Conservation (phyloP, 441 rosid genomes). For the Pelargonium myrrhifolium region DNA sequence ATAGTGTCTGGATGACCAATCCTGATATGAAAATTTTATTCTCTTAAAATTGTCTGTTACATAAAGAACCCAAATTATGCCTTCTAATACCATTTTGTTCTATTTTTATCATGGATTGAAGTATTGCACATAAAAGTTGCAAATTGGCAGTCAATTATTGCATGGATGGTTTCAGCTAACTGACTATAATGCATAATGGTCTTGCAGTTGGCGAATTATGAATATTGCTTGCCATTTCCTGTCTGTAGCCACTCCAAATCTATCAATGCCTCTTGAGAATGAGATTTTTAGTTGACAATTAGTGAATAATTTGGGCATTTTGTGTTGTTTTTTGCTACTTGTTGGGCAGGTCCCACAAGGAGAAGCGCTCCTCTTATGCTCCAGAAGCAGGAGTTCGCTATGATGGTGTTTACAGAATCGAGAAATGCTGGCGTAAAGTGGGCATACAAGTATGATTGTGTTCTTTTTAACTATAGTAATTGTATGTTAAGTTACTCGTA, state of each 20-base stretch:
- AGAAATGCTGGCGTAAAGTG: conserved; percentile 68
- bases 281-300: background rate
- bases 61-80: background rate
- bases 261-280: background rate
- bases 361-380: conserved; percentile 66
- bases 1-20: background rate
- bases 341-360: conserved; percentile 58
- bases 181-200: background rate
- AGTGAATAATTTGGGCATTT: background rate
- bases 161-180: background rate
- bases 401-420: conserved; percentile 74
- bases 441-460: conserved; percentile 43
- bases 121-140: background rate
- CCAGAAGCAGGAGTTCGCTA: conserved; percentile 70
- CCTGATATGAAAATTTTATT: background rate
- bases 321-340: background rate
- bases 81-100: background rate
- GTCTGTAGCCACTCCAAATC: background rate
- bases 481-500: background rate
- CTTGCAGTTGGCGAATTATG: background rate
- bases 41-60: background rate
- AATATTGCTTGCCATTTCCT: background rate
- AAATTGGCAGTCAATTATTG: background rate
- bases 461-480: background rate
- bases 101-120: background rate